Conservation (phyloP, 306 rosid species). For the Elaeagnus macrophylla region DNA sequence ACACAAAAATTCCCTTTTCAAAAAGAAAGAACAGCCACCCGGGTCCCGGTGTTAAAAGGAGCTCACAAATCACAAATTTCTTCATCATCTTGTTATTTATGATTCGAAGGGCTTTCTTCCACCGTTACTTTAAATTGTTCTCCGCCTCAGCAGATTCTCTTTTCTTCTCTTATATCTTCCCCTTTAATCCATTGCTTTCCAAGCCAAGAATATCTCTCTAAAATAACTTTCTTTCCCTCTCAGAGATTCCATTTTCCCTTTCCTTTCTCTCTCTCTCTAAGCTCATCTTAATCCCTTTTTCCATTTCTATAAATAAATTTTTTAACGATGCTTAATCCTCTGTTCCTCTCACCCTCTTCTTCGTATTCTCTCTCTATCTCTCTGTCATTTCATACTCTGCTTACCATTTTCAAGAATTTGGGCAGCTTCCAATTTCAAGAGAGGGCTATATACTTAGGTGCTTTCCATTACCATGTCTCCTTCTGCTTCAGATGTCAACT, state of each 20-base stretch:
- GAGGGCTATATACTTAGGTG: conserved; percentile 26
- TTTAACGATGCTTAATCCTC: conserved; percentile 45
- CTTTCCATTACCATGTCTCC: conserved; percentile 39
- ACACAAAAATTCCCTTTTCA: conserved; percentile 15
- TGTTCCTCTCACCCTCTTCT: conserved; percentile 35
- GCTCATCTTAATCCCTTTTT: conserved; percentile 8
- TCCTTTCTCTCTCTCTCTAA: conserved; percentile 18
- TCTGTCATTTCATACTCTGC: conserved; percentile 15
- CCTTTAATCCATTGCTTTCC: conserved; percentile 57
- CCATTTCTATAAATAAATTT: neutral
- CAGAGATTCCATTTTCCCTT: conserved; percentile 44
- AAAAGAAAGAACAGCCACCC: conserved; percentile 1
- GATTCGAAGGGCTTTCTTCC: conserved; percentile 31
- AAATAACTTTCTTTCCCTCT: conserved; percentile 43
- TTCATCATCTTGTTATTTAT: conserved; percentile 10
- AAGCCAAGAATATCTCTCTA: conserved; percentile 82
- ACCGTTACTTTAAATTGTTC: conserved; percentile 53
- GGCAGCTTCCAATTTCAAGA: conserved; percentile 15
- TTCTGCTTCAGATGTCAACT: conserved; percentile 62
- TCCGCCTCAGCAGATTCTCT: conserved; percentile 73
- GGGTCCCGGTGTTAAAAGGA: conserved; percentile 5
- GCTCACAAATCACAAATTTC: conserved; percentile 21
- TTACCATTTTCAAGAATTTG: conserved; percentile 35
- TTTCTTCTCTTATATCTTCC: conserved; percentile 17
- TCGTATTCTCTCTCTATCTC: conserved; percentile 5